Percentiles rank a stretch among this genome's conserved stretches.
These are phyloP conservation scores for Suhomyces emberorum DNA, from an alignment of 805 yeast genomes.

Conservation along the genomic window DNA sequence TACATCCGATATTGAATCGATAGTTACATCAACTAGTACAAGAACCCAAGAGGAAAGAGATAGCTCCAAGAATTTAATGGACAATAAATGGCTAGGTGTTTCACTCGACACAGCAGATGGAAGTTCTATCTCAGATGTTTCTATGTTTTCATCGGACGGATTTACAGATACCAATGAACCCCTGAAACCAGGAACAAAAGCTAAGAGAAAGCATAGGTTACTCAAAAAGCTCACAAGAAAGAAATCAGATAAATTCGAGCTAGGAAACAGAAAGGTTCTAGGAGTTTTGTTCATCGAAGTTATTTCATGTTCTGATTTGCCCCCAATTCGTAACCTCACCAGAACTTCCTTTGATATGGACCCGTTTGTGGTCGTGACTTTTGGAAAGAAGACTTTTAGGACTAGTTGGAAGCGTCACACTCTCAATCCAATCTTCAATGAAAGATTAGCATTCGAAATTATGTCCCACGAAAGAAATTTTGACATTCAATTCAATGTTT, in stretches of 20 bases:
- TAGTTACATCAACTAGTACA: constrained; percentile 2
- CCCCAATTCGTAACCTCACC: constrained; percentile 68
- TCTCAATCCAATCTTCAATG: constrained; percentile 77
- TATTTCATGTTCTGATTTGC: constrained; percentile 69
- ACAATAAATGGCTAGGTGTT: constrained; percentile 1
- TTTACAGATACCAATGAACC: neutral
- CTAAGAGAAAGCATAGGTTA: constrained; percentile 13
- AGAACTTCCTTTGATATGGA: constrained; percentile 90
- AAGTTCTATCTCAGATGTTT: constrained; percentile 19
- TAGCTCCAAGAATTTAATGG: neutral
- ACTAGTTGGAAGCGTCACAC: constrained; percentile 84
- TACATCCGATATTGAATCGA: constrained; percentile 32
- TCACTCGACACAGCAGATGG: constrained; percentile 9
- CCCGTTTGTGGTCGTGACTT: constrained; percentile 88
- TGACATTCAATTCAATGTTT: constrained; percentile 64
- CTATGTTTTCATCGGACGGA: constrained; percentile 13
- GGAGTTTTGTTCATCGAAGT: constrained; percentile 83
- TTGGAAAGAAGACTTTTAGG: constrained; percentile 83
- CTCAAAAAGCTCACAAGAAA: constrained; percentile 7
- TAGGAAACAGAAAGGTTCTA: constrained; percentile 37
- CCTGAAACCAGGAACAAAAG: neutral
- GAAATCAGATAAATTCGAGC: constrained; percentile 27
- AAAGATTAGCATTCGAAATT: constrained; percentile 75
- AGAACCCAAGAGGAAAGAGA: neutral
- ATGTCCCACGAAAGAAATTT: constrained; percentile 61